Conservation (phyloP, 257 asterid genomes). For the Forsythia suspensa region DNA sequence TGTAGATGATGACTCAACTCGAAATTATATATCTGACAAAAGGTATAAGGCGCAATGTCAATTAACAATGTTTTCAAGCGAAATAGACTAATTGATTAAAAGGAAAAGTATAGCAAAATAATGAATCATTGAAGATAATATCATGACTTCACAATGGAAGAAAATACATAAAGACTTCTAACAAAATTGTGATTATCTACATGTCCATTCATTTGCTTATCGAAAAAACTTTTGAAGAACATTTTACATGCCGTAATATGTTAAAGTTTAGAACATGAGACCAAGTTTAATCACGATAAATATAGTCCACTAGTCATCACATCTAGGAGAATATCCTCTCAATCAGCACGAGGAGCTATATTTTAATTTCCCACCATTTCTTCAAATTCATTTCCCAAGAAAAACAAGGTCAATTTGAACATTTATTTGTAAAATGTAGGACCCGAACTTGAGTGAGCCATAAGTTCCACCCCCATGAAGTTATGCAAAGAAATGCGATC, state of each 20-base stretch:
- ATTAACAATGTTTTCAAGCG: too few species aligned
- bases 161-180: constrained; percentile 9
- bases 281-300: constrained; percentile 10
- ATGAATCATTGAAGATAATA: constrained; percentile 19
- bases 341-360: constrained; percentile 7
- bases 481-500: constrained; percentile 22
- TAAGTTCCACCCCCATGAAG: constrained; percentile 10
- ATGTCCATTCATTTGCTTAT: constrained; percentile 7
- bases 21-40: too few species aligned
- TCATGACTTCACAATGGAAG: constrained; percentile 21
- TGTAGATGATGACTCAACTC: too few species aligned
- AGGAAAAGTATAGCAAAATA: constrained; percentile 11
- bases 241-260: constrained; percentile 1
- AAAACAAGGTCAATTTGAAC: neutral
- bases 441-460: constrained; percentile 4
- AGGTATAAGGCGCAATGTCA: too few species aligned
- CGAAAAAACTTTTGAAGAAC: constrained; percentile 2
- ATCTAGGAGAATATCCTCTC: constrained; percentile 14
- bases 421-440: constrained; percentile 4
- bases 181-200: neutral
- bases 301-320: constrained; percentile 12
- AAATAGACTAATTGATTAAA: constrained; percentile 13
- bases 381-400: constrained; percentile 8
- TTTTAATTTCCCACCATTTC: constrained; percentile 7
- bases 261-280: neutral